Conservation (phyloP, 2,329 filamentous ascomycete genomes). For the Lachnellula suecica region DNA sequence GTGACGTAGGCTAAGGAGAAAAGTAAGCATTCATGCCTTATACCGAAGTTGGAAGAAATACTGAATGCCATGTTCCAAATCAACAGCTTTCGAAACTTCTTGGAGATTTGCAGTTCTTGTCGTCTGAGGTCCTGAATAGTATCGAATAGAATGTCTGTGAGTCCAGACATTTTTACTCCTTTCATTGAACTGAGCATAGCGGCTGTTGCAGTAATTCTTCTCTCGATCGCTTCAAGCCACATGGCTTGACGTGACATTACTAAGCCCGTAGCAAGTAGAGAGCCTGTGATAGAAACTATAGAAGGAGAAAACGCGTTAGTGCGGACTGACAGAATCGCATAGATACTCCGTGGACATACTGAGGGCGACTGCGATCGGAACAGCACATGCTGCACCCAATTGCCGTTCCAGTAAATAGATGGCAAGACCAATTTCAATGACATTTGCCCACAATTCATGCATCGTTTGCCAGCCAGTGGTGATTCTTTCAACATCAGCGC, state of each 20-base stretch:
- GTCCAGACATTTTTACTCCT: constrained; percentile 44
- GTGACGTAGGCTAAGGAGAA: constrained; percentile 8
- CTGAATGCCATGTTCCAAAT: constrained; percentile 7
- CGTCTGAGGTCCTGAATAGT: constrained; percentile 30
- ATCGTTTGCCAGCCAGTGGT: constrained; percentile 27
- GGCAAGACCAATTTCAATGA: constrained; percentile 38
- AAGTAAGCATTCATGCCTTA: not conserved
- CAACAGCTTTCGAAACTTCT: constrained; percentile 13
- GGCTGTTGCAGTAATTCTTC: constrained; percentile 39
- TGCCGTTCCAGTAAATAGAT: constrained; percentile 38
- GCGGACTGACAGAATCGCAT: constrained; percentile 9
- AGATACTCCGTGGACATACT: constrained; percentile 3
- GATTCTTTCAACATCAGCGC: constrained; percentile 36
- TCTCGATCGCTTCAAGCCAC: constrained; percentile 42
- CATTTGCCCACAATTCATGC: constrained; percentile 40
- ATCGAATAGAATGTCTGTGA: constrained; percentile 33
- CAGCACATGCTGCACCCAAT: constrained; percentile 22
- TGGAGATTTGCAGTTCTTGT: constrained; percentile 16
- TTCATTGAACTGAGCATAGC: constrained; percentile 43
- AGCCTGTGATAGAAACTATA: constrained; percentile 6
- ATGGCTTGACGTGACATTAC: constrained; percentile 23
- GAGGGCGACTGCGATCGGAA: constrained; percentile 9
- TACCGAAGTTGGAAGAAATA: not conserved
- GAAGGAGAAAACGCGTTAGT: not conserved
- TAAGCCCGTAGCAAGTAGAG: constrained; percentile 5